Percentiles rank a stretch among this genome's conserved stretches.
These are phyloP conservation scores for Tylopilus sp. DNA, from an alignment of 768 basidiomycete genomes.

Conservation along the genomic window DNA sequence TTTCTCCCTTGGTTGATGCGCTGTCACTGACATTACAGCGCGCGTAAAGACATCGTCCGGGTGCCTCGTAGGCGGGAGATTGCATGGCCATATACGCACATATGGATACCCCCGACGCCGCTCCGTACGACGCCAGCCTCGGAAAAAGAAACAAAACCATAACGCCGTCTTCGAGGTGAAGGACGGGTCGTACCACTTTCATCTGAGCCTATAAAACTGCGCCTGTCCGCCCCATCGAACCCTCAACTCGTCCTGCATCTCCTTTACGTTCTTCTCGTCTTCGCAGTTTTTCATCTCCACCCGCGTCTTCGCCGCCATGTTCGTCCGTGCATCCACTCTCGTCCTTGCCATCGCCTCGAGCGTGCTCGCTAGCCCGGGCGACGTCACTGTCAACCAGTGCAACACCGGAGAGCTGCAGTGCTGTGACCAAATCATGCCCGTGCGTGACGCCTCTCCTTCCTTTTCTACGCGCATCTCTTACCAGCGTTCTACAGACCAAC, in stretches of 20 bases:
- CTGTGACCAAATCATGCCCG: neutral
- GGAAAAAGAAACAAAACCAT: conserved; percentile 12
- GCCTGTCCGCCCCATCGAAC: neutral
- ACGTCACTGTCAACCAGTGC: conserved; percentile 5
- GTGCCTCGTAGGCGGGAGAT: conserved; percentile 3
- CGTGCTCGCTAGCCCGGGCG: conserved; percentile 1
- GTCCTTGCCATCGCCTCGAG: conserved; percentile 12
- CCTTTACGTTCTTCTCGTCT: neutral
- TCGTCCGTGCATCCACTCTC: conserved; percentile 7
- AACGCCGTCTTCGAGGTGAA: conserved; percentile 11
- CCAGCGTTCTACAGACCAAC: neutral
- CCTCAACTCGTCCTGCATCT: neutral
- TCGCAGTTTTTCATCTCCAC: neutral
- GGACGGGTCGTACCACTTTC: conserved; percentile 5
- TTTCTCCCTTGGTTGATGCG: conserved; percentile 8
- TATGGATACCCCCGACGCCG: neutral
- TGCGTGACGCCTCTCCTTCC: neutral
- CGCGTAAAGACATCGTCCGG: neutral
- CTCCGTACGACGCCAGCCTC: conserved; percentile 3
- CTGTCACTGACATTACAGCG: conserved; percentile 6
- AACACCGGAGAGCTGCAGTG: conserved; percentile 6
- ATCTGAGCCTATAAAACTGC: conserved; percentile 14
- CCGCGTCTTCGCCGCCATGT: conserved; percentile 5
- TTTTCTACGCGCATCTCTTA: neutral
- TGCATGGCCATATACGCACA: conserved; percentile 12